These are phyloP conservation scores for Colletotrichum tofieldiae DNA, from an alignment of 2,329 filamentous ascomycete species.

Conservation along the genomic window DNA sequence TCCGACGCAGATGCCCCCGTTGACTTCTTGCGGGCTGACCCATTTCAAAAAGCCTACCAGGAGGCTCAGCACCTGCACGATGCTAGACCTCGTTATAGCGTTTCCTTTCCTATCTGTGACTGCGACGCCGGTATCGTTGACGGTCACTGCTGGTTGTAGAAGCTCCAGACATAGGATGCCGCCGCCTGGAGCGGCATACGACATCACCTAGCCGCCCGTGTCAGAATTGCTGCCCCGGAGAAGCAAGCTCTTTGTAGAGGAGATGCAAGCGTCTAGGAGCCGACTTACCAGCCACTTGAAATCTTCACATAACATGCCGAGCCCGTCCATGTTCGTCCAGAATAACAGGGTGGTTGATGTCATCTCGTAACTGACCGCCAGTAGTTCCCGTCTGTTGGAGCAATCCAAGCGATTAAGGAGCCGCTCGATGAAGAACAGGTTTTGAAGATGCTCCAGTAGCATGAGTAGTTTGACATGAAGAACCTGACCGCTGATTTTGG, in stretches of 20 bases:
- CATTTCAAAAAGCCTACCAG: constrained; percentile 67
- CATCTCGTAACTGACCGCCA: constrained; percentile 65
- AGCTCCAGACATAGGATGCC: constrained; percentile 68
- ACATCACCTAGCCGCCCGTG: constrained; percentile 59
- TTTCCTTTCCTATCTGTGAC: constrained; percentile 48
- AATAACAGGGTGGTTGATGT: constrained; percentile 61
- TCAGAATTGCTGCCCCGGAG: constrained; percentile 2
- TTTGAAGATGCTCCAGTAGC: constrained; percentile 67
- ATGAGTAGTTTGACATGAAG: constrained; percentile 64
- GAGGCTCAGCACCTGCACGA: constrained; percentile 68
- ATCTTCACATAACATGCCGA: constrained; percentile 58
- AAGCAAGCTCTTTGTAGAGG: background rate
- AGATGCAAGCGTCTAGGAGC: too few relatives aligned
- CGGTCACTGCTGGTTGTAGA: constrained; percentile 51
- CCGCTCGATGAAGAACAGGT: constrained; percentile 72
- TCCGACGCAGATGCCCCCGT: constrained; percentile 61
- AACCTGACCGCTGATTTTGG: constrained; percentile 47
- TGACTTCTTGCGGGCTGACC: constrained; percentile 63
- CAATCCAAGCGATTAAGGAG: constrained; percentile 64
- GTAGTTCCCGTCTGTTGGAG: constrained; percentile 55
- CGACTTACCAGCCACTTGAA: constrained; percentile 65
- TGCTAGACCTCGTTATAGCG: constrained; percentile 61
- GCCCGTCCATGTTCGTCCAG: constrained; percentile 65
- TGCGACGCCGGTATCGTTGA: constrained; percentile 42
- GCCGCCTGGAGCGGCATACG: constrained; percentile 64